Conservation (phyloP, 2,329 filamentous ascomycete genomes). For the Ascochyta fabae region DNA sequence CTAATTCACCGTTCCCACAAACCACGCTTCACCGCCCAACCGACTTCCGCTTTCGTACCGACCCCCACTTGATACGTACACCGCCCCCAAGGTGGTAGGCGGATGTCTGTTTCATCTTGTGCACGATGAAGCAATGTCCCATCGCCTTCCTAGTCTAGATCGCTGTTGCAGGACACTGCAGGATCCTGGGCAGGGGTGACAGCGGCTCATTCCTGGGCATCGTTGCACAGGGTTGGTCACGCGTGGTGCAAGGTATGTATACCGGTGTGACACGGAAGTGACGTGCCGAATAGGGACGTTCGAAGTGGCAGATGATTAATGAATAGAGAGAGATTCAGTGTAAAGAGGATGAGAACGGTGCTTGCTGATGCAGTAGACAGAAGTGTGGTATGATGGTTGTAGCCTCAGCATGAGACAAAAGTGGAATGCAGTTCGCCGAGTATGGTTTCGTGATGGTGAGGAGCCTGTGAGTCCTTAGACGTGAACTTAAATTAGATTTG, state of each 20-base stretch:
- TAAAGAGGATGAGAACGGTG: too few species aligned
- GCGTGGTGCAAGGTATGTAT: not conserved
- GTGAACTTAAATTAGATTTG: too few species aligned
- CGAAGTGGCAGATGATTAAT: too few species aligned
- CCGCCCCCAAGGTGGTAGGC: not conserved
- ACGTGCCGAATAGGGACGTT: not conserved
- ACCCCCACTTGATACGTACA: not conserved
- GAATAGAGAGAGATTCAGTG: too few species aligned
- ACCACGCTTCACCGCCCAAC: not conserved
- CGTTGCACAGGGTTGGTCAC: not conserved
- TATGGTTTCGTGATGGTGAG: too few species aligned
- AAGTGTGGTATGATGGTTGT: too few species aligned
- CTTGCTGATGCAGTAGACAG: too few species aligned
- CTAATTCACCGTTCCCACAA: not conserved
- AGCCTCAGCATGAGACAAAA: too few species aligned
- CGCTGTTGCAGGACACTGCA: not conserved
- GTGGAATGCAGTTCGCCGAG: too few species aligned
- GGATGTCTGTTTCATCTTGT: not conserved
- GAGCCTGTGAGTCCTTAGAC: too few species aligned
- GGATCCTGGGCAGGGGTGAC: not conserved
- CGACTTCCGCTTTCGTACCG: not conserved
- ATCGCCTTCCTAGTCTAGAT: constrained; percentile 2
- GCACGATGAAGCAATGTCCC: not conserved
- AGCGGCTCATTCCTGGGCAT: constrained; percentile 3
- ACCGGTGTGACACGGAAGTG: not conserved